phyloP scores from a whole-genome alignment of 1,284 basidiomycete genomes.

The Boletus semigastroideus region DNA sequence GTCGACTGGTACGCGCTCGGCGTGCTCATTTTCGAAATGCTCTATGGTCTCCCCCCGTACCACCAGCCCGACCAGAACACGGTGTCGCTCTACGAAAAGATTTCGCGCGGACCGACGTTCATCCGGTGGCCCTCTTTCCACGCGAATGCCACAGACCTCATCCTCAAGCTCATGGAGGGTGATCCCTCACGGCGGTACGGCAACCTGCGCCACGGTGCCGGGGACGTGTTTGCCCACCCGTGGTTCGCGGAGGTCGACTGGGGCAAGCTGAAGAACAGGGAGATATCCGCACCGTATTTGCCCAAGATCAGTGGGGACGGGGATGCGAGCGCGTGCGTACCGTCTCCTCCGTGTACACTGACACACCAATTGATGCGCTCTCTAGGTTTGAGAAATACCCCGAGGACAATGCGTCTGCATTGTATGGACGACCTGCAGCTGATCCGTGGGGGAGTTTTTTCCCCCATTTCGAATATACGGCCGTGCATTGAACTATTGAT shows the following conservation, averaged over 20 bases:
- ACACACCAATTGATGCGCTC: background rate
- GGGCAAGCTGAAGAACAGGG: conserved; percentile 78
- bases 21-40: conserved; percentile 97
- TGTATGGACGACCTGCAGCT: conserved; percentile 55
- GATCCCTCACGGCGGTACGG: conserved; percentile 93
- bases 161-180: conserved; percentile 86
- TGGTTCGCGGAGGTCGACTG: conserved; percentile 99
- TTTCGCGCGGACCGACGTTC: conserved; percentile 69
- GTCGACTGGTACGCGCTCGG: conserved; percentile 99
- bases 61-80: conserved; percentile 68
- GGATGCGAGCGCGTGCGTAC: conserved; percentile 85
- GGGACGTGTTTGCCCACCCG: conserved; percentile 93
- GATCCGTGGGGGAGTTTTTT: conserved; percentile 63
- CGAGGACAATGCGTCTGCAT: conserved; percentile 60
- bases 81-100: conserved; percentile 76
- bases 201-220: conserved; percentile 89
- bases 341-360: background rate
- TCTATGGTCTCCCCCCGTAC: conserved; percentile 82
- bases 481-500: conserved; percentile 36
- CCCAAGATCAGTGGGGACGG: conserved; percentile 86
- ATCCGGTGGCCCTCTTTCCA: conserved; percentile 95
- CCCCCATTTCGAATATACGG: conserved; percentile 64
- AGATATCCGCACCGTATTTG: conserved; percentile 96
- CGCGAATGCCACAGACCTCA: conserved; percentile 81
- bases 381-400: conserved; percentile 73